Evolutionary conservation across 352 stramenopile species (phyloP).

Genomic region (Phytophthora fragariaefolia): DNA sequence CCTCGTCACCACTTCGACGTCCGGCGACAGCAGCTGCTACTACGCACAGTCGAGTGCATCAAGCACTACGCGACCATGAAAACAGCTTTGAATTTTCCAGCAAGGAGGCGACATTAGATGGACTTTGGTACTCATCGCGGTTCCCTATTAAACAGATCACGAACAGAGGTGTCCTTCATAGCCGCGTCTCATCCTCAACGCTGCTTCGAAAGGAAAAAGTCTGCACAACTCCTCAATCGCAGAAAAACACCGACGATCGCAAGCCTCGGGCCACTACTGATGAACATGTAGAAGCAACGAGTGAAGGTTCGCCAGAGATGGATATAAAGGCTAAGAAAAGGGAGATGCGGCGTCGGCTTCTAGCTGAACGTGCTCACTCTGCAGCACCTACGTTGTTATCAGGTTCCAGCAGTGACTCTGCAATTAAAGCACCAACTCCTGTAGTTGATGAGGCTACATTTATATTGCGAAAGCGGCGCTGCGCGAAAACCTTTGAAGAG

Average conservation of each 20-base stretch:
- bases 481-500: constrained; percentile 78
- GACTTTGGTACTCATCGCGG: constrained; percentile 61
- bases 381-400: constrained; percentile 19
- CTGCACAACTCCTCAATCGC: neutral
- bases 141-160: constrained; percentile 51
- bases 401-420: constrained; percentile 17
- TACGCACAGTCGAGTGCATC: constrained; percentile 64
- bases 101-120: constrained; percentile 53
- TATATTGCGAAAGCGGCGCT: constrained; percentile 66
- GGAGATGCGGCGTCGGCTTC: constrained; percentile 25
- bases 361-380: constrained; percentile 32
- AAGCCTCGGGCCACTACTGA: neutral
- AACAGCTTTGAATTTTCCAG: constrained; percentile 65
- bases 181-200: constrained; percentile 22
- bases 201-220: constrained; percentile 21
- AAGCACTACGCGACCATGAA: constrained; percentile 58
- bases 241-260: constrained; percentile 8
- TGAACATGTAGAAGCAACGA: constrained; percentile 4
- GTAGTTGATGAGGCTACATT: constrained; percentile 36
- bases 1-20: constrained; percentile 32
- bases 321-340: constrained; percentile 32
- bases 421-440: constrained; percentile 9
- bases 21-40: constrained; percentile 53
- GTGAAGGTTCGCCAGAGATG: constrained; percentile 7
- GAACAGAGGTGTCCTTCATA: constrained; percentile 13